Conservation (phyloP, 192 early-diverging fungal genomes). For the Coemansia sp. region DNA sequence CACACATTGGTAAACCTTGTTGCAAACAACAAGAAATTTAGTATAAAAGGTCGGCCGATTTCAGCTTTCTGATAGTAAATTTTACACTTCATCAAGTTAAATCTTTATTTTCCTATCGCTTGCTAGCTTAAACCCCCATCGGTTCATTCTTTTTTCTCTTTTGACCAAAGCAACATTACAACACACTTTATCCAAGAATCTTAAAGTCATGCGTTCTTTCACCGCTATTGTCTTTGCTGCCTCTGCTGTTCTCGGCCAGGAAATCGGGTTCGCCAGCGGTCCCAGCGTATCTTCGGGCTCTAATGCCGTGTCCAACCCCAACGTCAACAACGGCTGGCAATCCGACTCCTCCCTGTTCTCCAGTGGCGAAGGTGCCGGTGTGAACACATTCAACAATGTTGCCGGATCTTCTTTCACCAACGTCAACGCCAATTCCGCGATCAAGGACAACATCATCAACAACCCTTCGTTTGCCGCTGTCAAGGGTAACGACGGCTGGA, state of each 20-base stretch:
- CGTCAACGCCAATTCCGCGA: conserved; percentile 43
- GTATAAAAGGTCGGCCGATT: too few species aligned
- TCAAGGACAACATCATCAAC: conserved; percentile 55
- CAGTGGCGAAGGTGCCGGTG: conserved; percentile 8
- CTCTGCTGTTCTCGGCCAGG: conserved; percentile 33
- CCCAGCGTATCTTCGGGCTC: conserved; percentile 34
- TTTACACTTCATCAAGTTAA: too few species aligned
- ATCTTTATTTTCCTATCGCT: too few species aligned
- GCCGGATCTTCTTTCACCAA: conserved; percentile 45
- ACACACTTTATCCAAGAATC: conserved; percentile 2
- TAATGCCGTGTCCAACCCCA: conserved; percentile 50
- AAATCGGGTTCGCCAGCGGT: conserved; percentile 44
- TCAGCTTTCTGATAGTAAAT: too few species aligned
- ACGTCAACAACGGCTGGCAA: conserved; percentile 54
- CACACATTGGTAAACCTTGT: too few species aligned
- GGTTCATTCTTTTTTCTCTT: too few species aligned
- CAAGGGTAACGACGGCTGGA: conserved; percentile 53
- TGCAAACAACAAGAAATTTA: too few species aligned
- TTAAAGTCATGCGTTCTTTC: conserved; percentile 35
- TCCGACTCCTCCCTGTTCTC: conserved; percentile 40
- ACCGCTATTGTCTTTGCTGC: conserved; percentile 37
- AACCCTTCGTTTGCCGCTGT: conserved; percentile 39
- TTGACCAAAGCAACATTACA: neutral
- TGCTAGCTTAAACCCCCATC: too few species aligned
- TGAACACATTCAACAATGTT: conserved; percentile 46